Conservation (phyloP, 441 rosid species). For the Erodium trifolium region DNA sequence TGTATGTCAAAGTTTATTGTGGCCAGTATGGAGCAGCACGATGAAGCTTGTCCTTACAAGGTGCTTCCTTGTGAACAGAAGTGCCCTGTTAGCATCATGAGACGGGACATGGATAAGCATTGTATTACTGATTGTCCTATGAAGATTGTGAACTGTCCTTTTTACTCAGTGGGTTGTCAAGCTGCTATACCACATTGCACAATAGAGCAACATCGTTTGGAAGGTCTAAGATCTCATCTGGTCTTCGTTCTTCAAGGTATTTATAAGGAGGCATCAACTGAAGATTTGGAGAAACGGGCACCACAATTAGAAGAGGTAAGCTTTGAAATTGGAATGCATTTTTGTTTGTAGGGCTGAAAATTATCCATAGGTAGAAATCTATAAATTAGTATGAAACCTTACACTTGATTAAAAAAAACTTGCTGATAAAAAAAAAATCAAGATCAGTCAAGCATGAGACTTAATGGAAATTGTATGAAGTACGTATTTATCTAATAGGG, state of each 20-base stretch:
- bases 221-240: conserved; percentile 48
- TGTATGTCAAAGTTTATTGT: conserved; percentile 45
- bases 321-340: not conserved
- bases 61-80: conserved; percentile 75
- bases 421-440: not conserved
- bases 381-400: not conserved
- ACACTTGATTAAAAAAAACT: not conserved
- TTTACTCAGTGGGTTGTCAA: conserved; percentile 64
- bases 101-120: conserved; percentile 84
- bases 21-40: conserved; percentile 52
- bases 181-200: conserved; percentile 42
- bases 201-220: conserved; percentile 46
- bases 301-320: conserved; percentile 58
- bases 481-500: not conserved
- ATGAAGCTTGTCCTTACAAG: conserved; percentile 65
- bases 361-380: not conserved
- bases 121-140: conserved; percentile 81
- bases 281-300: conserved; percentile 42
- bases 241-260: conserved; percentile 45
- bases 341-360: not conserved
- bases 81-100: conserved; percentile 56
- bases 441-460: not conserved
- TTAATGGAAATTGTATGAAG: not conserved
- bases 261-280: conserved; percentile 45
- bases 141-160: conserved; percentile 79